Percentiles rank a stretch among this genome's conserved stretches.
phyloP scores from a whole-genome alignment of 2,329 filamentous ascomycete genomes.

The Pyricularia grisea region DNA sequence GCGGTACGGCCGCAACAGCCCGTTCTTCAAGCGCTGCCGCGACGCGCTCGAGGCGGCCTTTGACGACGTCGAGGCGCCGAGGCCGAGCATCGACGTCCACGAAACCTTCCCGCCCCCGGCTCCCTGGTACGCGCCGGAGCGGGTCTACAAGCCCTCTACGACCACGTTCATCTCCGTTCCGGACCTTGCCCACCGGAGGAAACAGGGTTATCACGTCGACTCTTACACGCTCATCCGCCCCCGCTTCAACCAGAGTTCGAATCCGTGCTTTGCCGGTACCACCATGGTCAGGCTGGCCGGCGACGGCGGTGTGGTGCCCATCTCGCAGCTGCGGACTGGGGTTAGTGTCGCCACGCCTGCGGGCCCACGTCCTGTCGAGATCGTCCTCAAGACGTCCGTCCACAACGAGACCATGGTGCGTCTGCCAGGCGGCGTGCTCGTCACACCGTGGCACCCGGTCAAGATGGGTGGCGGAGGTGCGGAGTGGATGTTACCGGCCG shows the following conservation, averaged over 20 bases:
- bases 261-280: background rate
- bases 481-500: slow-evolving; percentile 2
- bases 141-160: background rate
- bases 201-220: slow-evolving; percentile 27
- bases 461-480: slow-evolving; percentile 10
- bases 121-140: background rate
- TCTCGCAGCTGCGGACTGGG: slow-evolving; percentile 34
- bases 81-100: slow-evolving; percentile 20
- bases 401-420: slow-evolving; percentile 29
- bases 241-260: background rate
- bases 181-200: background rate
- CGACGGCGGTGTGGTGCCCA: slow-evolving; percentile 25
- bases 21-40: slow-evolving; percentile 41
- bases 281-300: background rate
- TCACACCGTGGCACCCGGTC: slow-evolving; percentile 54
- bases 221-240: background rate
- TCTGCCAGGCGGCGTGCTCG: slow-evolving; percentile 31
- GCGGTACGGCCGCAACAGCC: slow-evolving; percentile 39
- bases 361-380: slow-evolving; percentile 37
- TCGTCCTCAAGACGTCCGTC: slow-evolving; percentile 41
- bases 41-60: slow-evolving; percentile 39
- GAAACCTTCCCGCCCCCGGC: background rate
- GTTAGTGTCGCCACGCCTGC: slow-evolving; percentile 38
- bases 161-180: slow-evolving; percentile 14
- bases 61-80: slow-evolving; percentile 33